phyloP scores from a whole-genome alignment of 1,284 basidiomycete genomes.

The Termitomyces sp. region DNA sequence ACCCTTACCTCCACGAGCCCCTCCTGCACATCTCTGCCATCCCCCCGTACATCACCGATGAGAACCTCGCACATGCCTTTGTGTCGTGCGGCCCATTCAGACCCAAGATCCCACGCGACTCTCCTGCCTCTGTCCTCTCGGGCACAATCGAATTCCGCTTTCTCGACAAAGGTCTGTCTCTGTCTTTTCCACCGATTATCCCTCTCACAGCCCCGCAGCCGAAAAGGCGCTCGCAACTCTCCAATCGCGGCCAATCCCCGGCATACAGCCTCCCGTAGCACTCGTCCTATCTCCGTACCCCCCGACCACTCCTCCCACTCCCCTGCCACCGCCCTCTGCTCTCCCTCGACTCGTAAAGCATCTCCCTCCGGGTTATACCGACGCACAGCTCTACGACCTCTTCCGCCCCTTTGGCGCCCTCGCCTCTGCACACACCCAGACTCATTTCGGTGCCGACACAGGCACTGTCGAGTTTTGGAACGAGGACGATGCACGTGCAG shows the following conservation, averaged over 20 bases:
- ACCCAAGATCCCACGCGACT: conserved; percentile 66
- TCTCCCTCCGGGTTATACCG: conserved; percentile 60
- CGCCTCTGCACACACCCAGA: conserved; percentile 65
- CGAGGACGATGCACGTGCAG: conserved; percentile 76
- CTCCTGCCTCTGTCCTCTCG: conserved; percentile 42
- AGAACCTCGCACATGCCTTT: conserved; percentile 67
- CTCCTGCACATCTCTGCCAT: conserved; percentile 72
- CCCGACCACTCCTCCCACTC: conserved; percentile 62
- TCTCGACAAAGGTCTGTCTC: conserved; percentile 63
- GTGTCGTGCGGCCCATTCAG: conserved; percentile 72
- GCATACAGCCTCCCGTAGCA: conserved; percentile 47
- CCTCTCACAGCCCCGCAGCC: conserved; percentile 41
- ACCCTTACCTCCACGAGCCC: conserved; percentile 78
- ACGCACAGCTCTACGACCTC: conserved; percentile 74
- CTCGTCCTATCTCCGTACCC: conserved; percentile 73
- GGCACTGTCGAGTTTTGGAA: conserved; percentile 85
- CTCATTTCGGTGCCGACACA: conserved; percentile 65
- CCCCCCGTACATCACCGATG: conserved; percentile 65
- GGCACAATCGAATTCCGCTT: conserved; percentile 77
- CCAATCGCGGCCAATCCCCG: conserved; percentile 65
- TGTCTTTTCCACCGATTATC: no score
- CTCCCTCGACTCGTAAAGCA: conserved; percentile 75
- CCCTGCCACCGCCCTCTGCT: conserved; percentile 68
- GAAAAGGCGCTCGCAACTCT: conserved; percentile 85
- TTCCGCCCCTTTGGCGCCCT: conserved; percentile 72